phyloP scores from a whole-genome alignment of 1,284 basidiomycete species.

The Stereum hirsutum region DNA sequence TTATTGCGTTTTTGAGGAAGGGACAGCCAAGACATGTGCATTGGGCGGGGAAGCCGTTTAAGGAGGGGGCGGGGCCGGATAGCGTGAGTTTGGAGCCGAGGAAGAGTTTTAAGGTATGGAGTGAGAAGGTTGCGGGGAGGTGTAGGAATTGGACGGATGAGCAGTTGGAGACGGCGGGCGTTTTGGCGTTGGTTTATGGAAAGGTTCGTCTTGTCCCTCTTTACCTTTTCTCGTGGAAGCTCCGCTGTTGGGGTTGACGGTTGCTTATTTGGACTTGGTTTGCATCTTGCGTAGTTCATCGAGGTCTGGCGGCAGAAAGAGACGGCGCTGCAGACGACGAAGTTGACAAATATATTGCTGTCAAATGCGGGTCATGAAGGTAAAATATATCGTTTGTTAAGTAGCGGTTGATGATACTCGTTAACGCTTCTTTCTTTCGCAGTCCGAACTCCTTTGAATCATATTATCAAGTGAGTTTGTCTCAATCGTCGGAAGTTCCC shows the following conservation, averaged over 20 bases:
- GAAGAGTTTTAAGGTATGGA: conserved; percentile 80
- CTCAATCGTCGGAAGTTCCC: conserved; percentile 1
- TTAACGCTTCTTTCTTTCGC: conserved; percentile 1
- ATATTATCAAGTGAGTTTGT: conserved; percentile 56
- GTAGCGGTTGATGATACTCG: conserved; percentile 5
- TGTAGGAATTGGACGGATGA: conserved; percentile 80
- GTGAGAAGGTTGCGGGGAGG: conserved; percentile 67
- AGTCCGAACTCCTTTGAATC: conserved; percentile 71
- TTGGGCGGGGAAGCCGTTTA: conserved; percentile 77
- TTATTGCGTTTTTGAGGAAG: conserved; percentile 77
- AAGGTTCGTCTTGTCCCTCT: conserved; percentile 34
- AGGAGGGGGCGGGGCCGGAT: conserved; percentile 23
- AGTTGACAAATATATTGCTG: conserved; percentile 71
- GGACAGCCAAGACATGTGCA: conserved; percentile 67
- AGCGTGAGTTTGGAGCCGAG: conserved; percentile 57
- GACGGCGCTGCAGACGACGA: conserved; percentile 67
- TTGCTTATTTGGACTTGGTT: neutral
- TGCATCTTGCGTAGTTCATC: conserved; percentile 49
- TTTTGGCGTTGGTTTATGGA: conserved; percentile 79
- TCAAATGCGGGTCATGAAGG: conserved; percentile 90
- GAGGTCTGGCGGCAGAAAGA: conserved; percentile 88
- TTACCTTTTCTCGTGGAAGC: neutral
- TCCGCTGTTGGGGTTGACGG: no score
- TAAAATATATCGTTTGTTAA: conserved; percentile 14
- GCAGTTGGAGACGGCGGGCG: conserved; percentile 80